phyloP scores from a whole-genome alignment of 2,329 filamentous ascomycete genomes.

The Microdochium nivale region DNA sequence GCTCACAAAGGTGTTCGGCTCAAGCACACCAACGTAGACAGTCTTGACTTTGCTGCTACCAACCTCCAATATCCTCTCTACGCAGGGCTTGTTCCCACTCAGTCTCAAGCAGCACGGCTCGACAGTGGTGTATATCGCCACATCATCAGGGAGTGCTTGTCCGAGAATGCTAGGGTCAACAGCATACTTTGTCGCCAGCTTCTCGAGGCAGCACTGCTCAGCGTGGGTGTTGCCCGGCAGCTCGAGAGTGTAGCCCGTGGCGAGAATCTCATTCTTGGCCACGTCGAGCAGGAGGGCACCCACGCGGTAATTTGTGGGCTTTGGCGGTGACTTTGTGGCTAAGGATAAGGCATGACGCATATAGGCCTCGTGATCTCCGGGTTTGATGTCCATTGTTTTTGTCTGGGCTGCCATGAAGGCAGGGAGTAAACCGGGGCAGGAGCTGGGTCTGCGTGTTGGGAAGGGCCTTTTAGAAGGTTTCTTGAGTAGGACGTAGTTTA shows the following conservation, averaged over 20 bases:
- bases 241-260: conserved; percentile 86
- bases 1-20: conserved; percentile 84
- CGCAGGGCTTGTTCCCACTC: conserved; percentile 69
- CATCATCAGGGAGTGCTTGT: conserved; percentile 39
- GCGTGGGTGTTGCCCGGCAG: conserved; percentile 90
- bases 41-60: conserved; percentile 51
- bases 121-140: conserved; percentile 83
- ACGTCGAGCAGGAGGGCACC: conserved; percentile 75
- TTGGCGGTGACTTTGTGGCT: conserved; percentile 72
- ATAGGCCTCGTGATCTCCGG: conserved; percentile 35
- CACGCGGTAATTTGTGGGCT: conserved; percentile 86
- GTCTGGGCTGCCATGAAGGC: background rate
- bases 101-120: conserved; percentile 71
- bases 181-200: conserved; percentile 45
- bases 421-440: background rate
- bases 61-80: conserved; percentile 65
- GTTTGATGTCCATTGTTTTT: conserved; percentile 10
- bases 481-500: no score
- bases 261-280: conserved; percentile 50
- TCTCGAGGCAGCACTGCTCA: conserved; percentile 84
- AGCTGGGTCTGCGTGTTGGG: no score
- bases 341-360: conserved; percentile 69
- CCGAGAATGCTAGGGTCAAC: conserved; percentile 46
- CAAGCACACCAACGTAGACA: conserved; percentile 81
- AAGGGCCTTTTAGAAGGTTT: no score